These are phyloP conservation scores for Cladosporium oxysporum DNA, from an alignment of 2,329 filamentous ascomycete species.

Conservation along the genomic window DNA sequence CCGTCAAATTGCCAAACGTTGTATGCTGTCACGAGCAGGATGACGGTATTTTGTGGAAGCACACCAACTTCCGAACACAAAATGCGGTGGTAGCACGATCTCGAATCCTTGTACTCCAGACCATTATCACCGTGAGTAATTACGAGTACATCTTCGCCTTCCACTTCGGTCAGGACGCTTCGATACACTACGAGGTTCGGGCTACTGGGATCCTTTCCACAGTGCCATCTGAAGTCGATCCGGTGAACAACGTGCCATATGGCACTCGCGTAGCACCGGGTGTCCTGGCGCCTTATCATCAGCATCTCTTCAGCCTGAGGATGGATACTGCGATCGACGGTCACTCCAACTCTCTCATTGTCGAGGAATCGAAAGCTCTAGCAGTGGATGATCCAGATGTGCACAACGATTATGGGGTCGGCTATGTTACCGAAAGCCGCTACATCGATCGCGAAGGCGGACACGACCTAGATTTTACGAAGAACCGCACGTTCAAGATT, in stretches of 20 bases:
- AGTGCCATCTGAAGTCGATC: constrained; percentile 56
- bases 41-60: constrained; percentile 69
- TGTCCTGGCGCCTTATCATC: constrained; percentile 68
- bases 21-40: constrained; percentile 71
- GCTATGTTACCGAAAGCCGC: constrained; percentile 55
- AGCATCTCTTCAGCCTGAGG: constrained; percentile 67
- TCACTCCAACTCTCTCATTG: constrained; percentile 54
- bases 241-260: constrained; percentile 54
- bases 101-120: constrained; percentile 66
- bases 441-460: constrained; percentile 27
- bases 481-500: constrained; percentile 59
- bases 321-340: constrained; percentile 66
- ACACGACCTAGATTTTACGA: constrained; percentile 42
- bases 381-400: constrained; percentile 51
- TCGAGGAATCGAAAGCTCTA: constrained; percentile 52
- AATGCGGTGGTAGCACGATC: constrained; percentile 63
- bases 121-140: constrained; percentile 68
- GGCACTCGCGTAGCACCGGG: constrained; percentile 65
- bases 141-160: constrained; percentile 71
- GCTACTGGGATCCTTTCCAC: constrained; percentile 68
- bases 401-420: constrained; percentile 64
- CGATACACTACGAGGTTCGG: constrained; percentile 61
- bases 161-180: constrained; percentile 65
- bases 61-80: constrained; percentile 67
- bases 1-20: constrained; percentile 59